Evolutionary conservation across 2,329 filamentous ascomycete species (phyloP).

Genomic region (Colletotrichum plurivorum): DNA sequence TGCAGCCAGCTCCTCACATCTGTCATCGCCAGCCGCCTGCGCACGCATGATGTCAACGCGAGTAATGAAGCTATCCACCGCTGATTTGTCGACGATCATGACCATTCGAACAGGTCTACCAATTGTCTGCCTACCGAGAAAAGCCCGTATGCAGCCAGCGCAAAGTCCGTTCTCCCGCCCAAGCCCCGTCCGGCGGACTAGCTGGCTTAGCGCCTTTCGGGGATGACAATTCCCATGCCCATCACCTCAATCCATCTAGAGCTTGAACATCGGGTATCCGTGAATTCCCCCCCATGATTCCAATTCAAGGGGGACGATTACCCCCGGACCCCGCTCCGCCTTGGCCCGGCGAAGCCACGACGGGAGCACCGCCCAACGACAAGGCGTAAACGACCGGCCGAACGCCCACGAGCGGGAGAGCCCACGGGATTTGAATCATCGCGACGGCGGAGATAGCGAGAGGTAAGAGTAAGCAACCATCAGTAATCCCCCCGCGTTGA

Average conservation of each 20-base stretch:
- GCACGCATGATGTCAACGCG: slow-evolving; percentile 1
- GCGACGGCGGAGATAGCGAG: no score
- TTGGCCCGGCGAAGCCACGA: background rate
- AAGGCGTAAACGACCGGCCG: no score
- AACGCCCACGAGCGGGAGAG: no score
- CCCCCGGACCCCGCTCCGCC: background rate
- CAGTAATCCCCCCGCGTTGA: no score
- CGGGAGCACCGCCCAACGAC: background rate
- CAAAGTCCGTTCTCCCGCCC: slow-evolving; percentile 3
- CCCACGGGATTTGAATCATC: no score
- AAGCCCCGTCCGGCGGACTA: slow-evolving; percentile 1
- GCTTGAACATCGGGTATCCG: no score
- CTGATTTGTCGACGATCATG: no score
- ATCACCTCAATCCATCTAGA: no score
- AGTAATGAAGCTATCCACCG: no score
- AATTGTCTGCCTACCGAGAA: background rate
- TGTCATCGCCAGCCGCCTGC: slow-evolving; percentile 11
- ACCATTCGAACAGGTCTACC: no score
- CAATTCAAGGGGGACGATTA: background rate
- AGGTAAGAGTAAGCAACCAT: no score
- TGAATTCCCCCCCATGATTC: background rate
- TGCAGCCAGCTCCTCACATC: background rate
- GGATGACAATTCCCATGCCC: background rate
- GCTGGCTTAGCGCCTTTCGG: background rate
- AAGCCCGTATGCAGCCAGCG: background rate